Conservation (phyloP, 768 basidiomycete genomes). For the Russula sp. region DNA sequence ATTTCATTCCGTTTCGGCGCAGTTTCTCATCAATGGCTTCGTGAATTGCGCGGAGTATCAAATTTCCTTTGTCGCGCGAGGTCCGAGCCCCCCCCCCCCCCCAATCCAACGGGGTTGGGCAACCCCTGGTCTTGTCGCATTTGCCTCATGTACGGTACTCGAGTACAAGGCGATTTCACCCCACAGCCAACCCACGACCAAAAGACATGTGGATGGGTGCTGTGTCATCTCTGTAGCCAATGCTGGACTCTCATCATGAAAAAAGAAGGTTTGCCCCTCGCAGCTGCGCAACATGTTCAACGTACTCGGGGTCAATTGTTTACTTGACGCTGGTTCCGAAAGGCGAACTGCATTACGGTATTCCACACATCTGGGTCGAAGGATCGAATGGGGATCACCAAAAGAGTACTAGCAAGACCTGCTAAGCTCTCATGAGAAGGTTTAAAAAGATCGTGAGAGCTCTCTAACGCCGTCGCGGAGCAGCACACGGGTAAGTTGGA, state of each 20-base stretch:
- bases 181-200: no score
- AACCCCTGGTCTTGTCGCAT: no score
- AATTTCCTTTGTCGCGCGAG: no score
- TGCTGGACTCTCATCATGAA: not conserved
- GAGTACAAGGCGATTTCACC: no score
- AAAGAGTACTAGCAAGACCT: not conserved
- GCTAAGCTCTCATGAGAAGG: not conserved
- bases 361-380: not conserved
- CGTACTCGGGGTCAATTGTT: not conserved
- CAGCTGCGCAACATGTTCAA: not conserved
- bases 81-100: no score
- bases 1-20: not conserved
- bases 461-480: conserved; percentile 1
- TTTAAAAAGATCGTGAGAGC: not conserved
- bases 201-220: not conserved
- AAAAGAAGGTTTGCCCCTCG: not conserved
- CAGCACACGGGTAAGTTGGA: no score
- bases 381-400: not conserved
- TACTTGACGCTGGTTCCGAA: not conserved
- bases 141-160: no score
- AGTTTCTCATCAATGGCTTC: not conserved
- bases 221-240: not conserved
- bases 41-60: not conserved
- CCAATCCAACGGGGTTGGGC: no score
- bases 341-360: not conserved